Evolutionary conservation across 2,329 filamentous ascomycete species (phyloP).

Genomic region (Monilinia polystroma): DNA sequence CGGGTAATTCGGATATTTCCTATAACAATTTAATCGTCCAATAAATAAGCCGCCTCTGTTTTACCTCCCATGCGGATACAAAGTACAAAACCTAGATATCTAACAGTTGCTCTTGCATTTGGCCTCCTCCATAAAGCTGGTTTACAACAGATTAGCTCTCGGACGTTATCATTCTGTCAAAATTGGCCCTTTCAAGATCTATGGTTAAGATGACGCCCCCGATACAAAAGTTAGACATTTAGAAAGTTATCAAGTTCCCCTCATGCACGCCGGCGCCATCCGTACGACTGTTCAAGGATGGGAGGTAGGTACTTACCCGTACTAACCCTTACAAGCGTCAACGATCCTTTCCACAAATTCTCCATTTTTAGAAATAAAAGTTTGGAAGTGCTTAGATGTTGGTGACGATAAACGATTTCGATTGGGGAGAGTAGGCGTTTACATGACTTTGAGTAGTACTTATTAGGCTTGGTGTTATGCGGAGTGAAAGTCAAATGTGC

Average conservation of each 20-base stretch:
- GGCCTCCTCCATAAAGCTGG: neutral
- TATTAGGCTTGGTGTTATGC: neutral
- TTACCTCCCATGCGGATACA: neutral
- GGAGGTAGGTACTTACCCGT: neutral
- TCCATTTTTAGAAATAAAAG: slow-evolving; percentile 15
- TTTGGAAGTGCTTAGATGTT: neutral
- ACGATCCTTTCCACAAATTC: neutral
- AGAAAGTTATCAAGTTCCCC: neutral
- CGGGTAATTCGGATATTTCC: neutral
- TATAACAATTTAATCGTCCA: neutral
- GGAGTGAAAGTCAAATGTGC: neutral
- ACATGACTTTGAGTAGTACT: neutral
- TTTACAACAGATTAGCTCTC: no score
- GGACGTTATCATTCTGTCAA: no score
- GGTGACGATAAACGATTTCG: neutral
- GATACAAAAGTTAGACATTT: neutral
- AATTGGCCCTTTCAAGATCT: no score
- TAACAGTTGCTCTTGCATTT: neutral
- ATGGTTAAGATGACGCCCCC: neutral
- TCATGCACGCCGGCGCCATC: slow-evolving; percentile 12
- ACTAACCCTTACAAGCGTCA: slow-evolving; percentile 3
- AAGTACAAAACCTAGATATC: neutral
- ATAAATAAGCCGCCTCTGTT: no score
- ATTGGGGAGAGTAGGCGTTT: neutral
- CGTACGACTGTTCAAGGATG: neutral